These are phyloP conservation scores for Lentinus tigrinus DNA, from an alignment of 768 basidiomycete species.

Conservation along the genomic window DNA sequence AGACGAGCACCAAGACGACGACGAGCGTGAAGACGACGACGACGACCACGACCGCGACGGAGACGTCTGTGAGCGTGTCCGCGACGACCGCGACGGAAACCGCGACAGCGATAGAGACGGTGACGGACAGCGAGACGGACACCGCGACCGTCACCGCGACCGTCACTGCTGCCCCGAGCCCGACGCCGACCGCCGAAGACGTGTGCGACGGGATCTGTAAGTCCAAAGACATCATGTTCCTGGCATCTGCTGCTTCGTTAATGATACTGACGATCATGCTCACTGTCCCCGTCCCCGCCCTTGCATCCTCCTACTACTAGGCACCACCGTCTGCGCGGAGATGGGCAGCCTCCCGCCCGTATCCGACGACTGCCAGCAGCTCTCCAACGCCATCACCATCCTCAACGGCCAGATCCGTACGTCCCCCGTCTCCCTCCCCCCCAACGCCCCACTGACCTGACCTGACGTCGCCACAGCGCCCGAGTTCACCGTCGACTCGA, in stretches of 20 bases:
- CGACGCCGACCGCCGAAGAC: background rate
- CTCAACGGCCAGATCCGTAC: conserved; percentile 16
- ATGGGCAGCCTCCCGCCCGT: conserved; percentile 17
- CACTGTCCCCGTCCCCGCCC: background rate
- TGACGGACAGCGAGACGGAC: too few relatives aligned
- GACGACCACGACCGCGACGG: conserved; percentile 1
- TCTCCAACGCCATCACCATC: conserved; percentile 20
- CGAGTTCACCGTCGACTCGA: conserved; percentile 17
- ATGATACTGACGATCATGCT: too few relatives aligned
- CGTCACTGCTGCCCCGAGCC: background rate
- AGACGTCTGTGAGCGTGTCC: background rate
- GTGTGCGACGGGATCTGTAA: conserved; percentile 21
- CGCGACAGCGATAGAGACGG: too few relatives aligned
- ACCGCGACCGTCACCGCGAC: conserved; percentile 2
- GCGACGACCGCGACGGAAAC: background rate
- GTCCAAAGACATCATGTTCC: background rate
- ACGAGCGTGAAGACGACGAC: background rate
- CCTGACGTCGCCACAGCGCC: conserved; percentile 8
- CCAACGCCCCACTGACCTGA: background rate
- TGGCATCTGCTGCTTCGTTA: background rate
- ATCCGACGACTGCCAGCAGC: conserved; percentile 15
- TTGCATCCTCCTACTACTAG: background rate
- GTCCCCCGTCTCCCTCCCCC: background rate
- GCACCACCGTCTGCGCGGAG: conserved; percentile 17
- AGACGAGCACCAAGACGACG: background rate